Evolutionary conservation across 169 alveolate species (phyloP), one percentile per base, ranked within the genome.

Genomic region (Babesia bovis): DNA sequence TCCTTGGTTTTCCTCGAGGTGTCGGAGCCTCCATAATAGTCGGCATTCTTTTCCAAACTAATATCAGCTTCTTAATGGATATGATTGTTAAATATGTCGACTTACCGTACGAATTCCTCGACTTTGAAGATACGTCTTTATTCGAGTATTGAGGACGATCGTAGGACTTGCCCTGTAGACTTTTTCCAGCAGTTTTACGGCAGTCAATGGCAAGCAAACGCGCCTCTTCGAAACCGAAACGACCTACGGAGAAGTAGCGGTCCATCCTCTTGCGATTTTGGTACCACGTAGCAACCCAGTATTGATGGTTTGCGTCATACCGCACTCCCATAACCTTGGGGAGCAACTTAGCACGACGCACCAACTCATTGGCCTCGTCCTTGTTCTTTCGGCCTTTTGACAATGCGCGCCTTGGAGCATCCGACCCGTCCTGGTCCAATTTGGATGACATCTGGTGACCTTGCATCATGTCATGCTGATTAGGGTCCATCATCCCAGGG

Each of bases 221-320:
- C 3, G 93, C 93, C 57, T 87, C 87, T 60, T 87, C 87, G 66
- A 87, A 87, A n/a, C 93, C 93, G 49, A 83, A 87, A 33, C 87
- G 82, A 53, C 89, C 89, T 1, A 87, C 93, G 32, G 93, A 83
- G 45, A 87, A 87, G 68, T 87, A 87, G 36, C 87, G 53, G 42
- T 87, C 91, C 82, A 87, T 67, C 7, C 91, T 83, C 72, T 87
- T 87, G 68, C 91, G 83, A 59, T 87, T 87, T 40, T 78, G 83
- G 49, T 86, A 83, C 93, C 93, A 87, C 17, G 89, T 85, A 33
- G 93, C 86, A 9, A 87, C 93, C 93, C 93, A 87, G 75, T 83
- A 74, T 30, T 83, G 89, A 35, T 87, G 93, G 49, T 87, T 87
- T 36, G 84, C 89, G 49, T 87, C 93, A 66, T 87, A 87, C 23